Base-by-base conservation (phyloP, 352 stramenopile species). In the Achlya hypogyna region DNA sequence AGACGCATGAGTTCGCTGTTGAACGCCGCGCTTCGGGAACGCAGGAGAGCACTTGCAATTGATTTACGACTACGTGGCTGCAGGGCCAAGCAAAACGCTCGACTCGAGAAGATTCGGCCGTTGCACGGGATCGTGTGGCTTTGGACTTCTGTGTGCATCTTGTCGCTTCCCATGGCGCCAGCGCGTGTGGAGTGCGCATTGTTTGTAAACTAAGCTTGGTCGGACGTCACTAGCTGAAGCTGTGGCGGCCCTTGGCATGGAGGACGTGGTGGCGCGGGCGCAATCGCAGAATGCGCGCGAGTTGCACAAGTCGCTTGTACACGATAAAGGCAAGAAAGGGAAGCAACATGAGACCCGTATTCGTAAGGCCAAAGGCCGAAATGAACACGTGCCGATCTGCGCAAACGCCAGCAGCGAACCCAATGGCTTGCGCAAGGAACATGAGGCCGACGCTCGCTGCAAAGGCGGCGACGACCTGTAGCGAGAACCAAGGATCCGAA, bases 281-380 rank as follows among this genome's bases (percentile, higher is more conserved):
- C 25, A 12, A 20, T 22, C 42, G 42, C 18, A 49, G 31, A 10
- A n/a, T n/a, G 2, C 31, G 25, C 25, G 25, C 12, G 10, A 10
- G 25, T 16, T 20, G 31, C 10, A 56, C 25, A 20, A 56, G 10
- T 12, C 31, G 31, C 31, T 56, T 56, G 31, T 56, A 56, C 8
- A 56, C 31, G 31, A 56, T 16, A 20, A 27, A 56, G 25, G 49
- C 31, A 12, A 66, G 16, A 20, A 8, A 35, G 5, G 42, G 59
- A 2, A 66, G 20, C 0, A 18, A 16, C 22, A 34, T 16, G 10
- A 66, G 47, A 10, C 59, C 59, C 18, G 42, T 66, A n/a, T 54
- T 43, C 2, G 59, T 66, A 16, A 53, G 29, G 23, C 59, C 59
- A 66, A 66, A 66, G 4, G 20, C 59, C 9, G 59, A 66, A 8